Conservation (phyloP, 2,329 filamentous ascomycete genomes). For the Nothopassalora personata region DNA sequence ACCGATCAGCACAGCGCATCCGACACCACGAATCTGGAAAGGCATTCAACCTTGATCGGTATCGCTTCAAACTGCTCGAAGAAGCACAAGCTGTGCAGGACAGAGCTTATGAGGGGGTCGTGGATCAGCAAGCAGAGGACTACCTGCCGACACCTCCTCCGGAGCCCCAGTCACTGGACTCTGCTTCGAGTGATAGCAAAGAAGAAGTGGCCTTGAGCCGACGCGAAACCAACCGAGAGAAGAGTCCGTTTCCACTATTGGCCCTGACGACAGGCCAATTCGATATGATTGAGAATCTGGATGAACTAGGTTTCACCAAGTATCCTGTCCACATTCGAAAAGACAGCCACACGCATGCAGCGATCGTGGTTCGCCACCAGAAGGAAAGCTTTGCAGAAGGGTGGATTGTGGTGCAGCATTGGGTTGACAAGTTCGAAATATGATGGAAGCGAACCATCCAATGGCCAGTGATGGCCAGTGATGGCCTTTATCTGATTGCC, state of each 20-base stretch:
- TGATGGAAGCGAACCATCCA: conserved; percentile 27
- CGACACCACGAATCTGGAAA: conserved; percentile 61
- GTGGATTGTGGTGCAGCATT: conserved; percentile 71
- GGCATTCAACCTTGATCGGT: conserved; percentile 63
- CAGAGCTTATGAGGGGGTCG: conserved; percentile 68
- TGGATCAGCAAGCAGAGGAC: conserved; percentile 60
- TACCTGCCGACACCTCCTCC: conserved; percentile 55
- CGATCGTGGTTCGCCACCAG: conserved; percentile 75
- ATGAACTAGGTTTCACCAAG: conserved; percentile 57
- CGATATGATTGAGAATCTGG: conserved; percentile 71
- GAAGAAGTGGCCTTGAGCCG: conserved; percentile 8
- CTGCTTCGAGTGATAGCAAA: background rate
- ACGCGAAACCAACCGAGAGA: conserved; percentile 24
- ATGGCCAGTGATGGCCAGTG: too few species aligned
- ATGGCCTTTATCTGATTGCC: too few species aligned
- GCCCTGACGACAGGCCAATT: conserved; percentile 78
- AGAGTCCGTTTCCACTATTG: conserved; percentile 55
- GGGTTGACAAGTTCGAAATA: conserved; percentile 67
- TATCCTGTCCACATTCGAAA: conserved; percentile 70
- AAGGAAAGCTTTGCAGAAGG: conserved; percentile 69
- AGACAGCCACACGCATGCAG: conserved; percentile 75
- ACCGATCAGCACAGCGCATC: conserved; percentile 69
- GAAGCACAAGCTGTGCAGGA: conserved; percentile 72
- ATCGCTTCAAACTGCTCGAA: conserved; percentile 70
- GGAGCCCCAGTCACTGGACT: conserved; percentile 19